Conservation (phyloP, 495 filamentous ascomycete species). For the Bathelium albidoporum region DNA sequence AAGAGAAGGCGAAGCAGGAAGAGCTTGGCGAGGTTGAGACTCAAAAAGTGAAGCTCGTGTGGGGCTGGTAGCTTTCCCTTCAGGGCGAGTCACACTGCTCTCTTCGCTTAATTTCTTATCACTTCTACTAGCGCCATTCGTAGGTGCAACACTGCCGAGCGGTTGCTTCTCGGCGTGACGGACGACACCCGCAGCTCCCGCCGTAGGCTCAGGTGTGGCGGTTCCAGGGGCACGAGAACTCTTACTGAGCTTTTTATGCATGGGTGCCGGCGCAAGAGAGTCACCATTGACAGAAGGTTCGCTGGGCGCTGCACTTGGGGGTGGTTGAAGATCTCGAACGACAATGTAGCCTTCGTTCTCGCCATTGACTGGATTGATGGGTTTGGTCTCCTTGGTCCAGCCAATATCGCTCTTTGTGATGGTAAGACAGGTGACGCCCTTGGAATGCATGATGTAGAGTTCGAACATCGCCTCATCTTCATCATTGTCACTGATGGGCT, state of each 20-base stretch:
- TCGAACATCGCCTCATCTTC: constrained; percentile 66
- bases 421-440: constrained; percentile 76
- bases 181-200: constrained; percentile 22
- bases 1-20: background rate
- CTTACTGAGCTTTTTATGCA: constrained; percentile 35
- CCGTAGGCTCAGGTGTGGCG: constrained; percentile 21
- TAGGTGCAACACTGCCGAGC: constrained; percentile 28
- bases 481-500: constrained; percentile 40
- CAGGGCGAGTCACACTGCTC: constrained; percentile 21
- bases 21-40: constrained; percentile 3
- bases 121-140: constrained; percentile 33
- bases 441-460: constrained; percentile 94
- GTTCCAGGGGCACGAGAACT: constrained; percentile 36
- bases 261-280: constrained; percentile 17
- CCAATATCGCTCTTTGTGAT: constrained; percentile 83
- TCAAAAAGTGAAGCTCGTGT: constrained; percentile 15
- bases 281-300: constrained; percentile 46
- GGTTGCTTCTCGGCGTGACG: constrained; percentile 35
- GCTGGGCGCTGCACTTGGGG: constrained; percentile 5
- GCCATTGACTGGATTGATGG: constrained; percentile 64
- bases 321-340: constrained; percentile 41
- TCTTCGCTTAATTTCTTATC: constrained; percentile 53
- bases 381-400: constrained; percentile 78
- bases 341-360: constrained; percentile 50
- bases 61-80: constrained; percentile 6